Evolutionary conservation across 306 rosid genomes (phyloP), one percentile per base, ranked within the genome.

Genomic region (Casuarina cunninghamiana): DNA sequence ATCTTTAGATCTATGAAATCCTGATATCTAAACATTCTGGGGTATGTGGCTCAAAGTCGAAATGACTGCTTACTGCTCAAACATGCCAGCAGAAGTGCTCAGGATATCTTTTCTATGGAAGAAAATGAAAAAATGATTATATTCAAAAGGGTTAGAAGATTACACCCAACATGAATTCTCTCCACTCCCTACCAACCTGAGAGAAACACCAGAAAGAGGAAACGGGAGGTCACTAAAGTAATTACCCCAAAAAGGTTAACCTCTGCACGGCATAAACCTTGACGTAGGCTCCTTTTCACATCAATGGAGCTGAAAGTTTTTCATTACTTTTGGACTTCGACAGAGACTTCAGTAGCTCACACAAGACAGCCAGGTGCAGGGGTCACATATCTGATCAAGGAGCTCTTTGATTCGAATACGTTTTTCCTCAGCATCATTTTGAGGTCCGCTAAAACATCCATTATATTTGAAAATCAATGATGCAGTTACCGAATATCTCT

Each of bases 401-500:
- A 42, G 32, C 43, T 67, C 71, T 41, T 19, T 13, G 71, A 7
- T 67, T 17, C 15, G 50, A 19, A 15, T n/a, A 41, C 1, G 50
- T 8, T n/a, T 75, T 68, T 60, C 63, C n/a, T 21, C 44, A 42
- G 70, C 16, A 78, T 66, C 61, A 60, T 75, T 61, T 44, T 48
- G 58, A 67, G 67, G 42, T 71, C 49, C 62, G 16, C 9, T 44
- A 10, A 48, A 58, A 69, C 15, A 32, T 82, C 39, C 42, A 70
- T 15, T 78, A 89, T 81, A 91, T 86, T 75, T 87, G 90, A 83
- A 90, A 91, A 84, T 94, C 97, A 81, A 94, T 84, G 69, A 82
- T 79, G 76, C 89, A 89, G 75, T 84, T 87, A 71, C 92, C 88
- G 71, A 84, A 68, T 72, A 76, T 77, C 83, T 90, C 91, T 78